Percentiles rank a stretch among this genome's conserved stretches.
Conservation (phyloP, 768 basidiomycete genomes). For the Coprinellus micaceus region DNA sequence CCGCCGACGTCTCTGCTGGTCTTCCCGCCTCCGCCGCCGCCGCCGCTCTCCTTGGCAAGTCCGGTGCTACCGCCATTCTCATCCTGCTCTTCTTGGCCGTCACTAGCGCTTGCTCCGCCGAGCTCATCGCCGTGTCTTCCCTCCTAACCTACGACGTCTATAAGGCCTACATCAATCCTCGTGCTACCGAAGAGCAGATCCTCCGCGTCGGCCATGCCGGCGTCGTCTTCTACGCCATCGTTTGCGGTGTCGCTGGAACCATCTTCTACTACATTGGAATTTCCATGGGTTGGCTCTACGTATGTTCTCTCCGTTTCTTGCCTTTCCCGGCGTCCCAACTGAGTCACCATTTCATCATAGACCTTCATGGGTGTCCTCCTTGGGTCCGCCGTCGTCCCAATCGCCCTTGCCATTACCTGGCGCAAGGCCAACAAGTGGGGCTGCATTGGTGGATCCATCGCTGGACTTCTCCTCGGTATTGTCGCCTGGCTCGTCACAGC, state of each 20-base stretch:
- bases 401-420: slow-evolving; percentile 85
- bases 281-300: slow-evolving; percentile 92
- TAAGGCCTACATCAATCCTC: slow-evolving; percentile 80
- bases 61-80: slow-evolving; percentile 76
- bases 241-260: slow-evolving; percentile 79
- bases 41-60: slow-evolving; percentile 72
- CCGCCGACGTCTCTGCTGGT: slow-evolving; percentile 81
- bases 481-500: slow-evolving; percentile 87
- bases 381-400: slow-evolving; percentile 82
- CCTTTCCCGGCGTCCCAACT: neutral
- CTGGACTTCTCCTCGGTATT: slow-evolving; percentile 67
- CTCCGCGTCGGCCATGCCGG: slow-evolving; percentile 64
- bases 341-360: slow-evolving; percentile 29
- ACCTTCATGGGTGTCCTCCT: slow-evolving; percentile 87
- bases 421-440: slow-evolving; percentile 81
- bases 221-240: slow-evolving; percentile 67
- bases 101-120: slow-evolving; percentile 81
- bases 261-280: slow-evolving; percentile 91
- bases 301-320: slow-evolving; percentile 32
- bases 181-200: slow-evolving; percentile 72
- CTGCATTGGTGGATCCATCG: slow-evolving; percentile 68
- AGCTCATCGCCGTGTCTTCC: slow-evolving; percentile 86
- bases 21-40: slow-evolving; percentile 84
- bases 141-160: slow-evolving; percentile 84
- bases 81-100: slow-evolving; percentile 85